Evolutionary conservation across 805 yeast species (phyloP).

Genomic region (Barnettozyma pratensis): DNA sequence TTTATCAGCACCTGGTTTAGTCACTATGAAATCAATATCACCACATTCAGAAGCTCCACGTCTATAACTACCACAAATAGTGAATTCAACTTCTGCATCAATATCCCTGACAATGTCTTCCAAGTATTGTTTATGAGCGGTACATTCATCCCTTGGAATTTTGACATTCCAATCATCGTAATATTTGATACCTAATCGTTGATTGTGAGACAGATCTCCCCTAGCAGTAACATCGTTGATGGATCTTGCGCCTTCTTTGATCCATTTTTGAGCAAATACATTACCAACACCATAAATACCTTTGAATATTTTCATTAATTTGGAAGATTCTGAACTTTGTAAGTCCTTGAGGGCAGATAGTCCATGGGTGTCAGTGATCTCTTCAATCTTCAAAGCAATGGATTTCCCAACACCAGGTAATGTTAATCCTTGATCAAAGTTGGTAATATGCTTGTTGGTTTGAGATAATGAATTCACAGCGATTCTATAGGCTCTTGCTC

Average conservation of each 20-base stretch:
- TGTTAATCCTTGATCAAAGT: conserved; percentile 33
- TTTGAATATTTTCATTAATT: conserved; percentile 29
- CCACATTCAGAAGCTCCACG: conserved; percentile 44
- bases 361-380: conserved; percentile 35
- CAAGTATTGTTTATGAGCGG: conserved; percentile 34
- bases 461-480: conserved; percentile 37
- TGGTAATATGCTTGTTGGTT: conserved; percentile 25
- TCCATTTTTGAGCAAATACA: conserved; percentile 35
- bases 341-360: conserved; percentile 19
- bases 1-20: conserved; percentile 29
- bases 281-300: conserved; percentile 49
- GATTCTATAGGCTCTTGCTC: conserved; percentile 36
- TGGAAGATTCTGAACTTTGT: conserved; percentile 23
- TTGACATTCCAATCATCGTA: conserved; percentile 40
- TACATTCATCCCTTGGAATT: conserved; percentile 43
- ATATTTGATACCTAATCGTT: conserved; percentile 38
- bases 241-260: conserved; percentile 32
- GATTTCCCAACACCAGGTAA: conserved; percentile 37
- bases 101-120: conserved; percentile 21
- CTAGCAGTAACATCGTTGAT: conserved; percentile 33
- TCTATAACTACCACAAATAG: conserved; percentile 48
- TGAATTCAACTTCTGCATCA: conserved; percentile 31
- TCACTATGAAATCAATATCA: conserved; percentile 48
- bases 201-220: conserved; percentile 25
- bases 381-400: conserved; percentile 41